A percentile compares a stretch with the other conserved stretches of the same genome.
These are phyloP conservation scores for Trametes maxima DNA, from an alignment of 768 basidiomycete species.

Conservation along the genomic window DNA sequence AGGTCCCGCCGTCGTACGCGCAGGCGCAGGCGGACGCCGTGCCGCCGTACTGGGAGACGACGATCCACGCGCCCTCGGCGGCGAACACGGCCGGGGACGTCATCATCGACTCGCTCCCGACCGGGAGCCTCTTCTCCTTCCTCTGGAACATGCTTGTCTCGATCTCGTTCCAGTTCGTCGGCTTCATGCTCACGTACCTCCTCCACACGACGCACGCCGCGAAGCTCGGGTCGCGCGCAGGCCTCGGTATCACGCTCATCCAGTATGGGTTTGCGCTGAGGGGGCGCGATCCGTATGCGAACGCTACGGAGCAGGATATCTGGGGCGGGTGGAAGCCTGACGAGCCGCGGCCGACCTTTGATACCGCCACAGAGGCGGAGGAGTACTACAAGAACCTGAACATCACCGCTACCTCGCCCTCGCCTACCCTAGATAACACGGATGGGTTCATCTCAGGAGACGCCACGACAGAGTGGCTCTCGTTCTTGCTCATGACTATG, in stretches of 20 bases:
- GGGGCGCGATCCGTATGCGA: constrained; percentile 38
- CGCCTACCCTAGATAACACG: constrained; percentile 3
- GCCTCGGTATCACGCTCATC: constrained; percentile 93
- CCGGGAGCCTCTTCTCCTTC: constrained; percentile 82
- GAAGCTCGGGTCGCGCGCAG: constrained; percentile 89
- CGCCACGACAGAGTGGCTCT: constrained; percentile 89
- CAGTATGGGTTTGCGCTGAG: constrained; percentile 91
- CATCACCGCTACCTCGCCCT: constrained; percentile 17
- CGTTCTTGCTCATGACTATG: constrained; percentile 92
- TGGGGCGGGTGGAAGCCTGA: constrained; percentile 35
- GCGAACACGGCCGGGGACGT: constrained; percentile 72
- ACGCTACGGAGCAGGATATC: constrained; percentile 16
- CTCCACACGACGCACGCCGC: constrained; percentile 93
- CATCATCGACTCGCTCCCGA: constrained; percentile 87
- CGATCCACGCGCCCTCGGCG: constrained; percentile 85
- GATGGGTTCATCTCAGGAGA: constrained; percentile 36
- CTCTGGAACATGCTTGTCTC: constrained; percentile 93
- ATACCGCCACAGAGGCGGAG: constrained; percentile 48
- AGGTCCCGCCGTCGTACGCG: constrained; percentile 91
- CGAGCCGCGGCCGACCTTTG: constrained; percentile 41
- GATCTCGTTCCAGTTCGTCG: constrained; percentile 96
- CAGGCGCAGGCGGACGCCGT: constrained; percentile 93
- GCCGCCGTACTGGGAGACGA: constrained; percentile 97
- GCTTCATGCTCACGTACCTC: constrained; percentile 90
- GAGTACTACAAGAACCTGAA: constrained; percentile 42